These are phyloP conservation scores for Hordeum pubiflorum DNA, from an alignment of 202 grass and related monocot genomes.

Conservation along the genomic window DNA sequence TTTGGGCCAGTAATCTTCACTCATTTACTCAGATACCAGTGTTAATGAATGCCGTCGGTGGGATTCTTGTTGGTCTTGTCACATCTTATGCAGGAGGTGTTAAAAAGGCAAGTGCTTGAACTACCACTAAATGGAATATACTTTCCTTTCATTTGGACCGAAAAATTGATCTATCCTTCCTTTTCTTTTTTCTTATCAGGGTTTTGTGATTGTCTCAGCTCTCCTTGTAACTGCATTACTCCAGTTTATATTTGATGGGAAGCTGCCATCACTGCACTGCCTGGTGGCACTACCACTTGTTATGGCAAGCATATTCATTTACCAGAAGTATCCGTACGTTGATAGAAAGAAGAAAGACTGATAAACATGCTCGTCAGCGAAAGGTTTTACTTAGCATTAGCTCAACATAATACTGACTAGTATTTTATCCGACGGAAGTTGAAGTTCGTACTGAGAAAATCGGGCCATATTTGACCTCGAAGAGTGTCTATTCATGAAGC, in stretches of 20 bases:
- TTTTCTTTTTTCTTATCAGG: conserved; percentile 53
- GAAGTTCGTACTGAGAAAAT: neutral
- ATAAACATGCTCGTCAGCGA: conserved; percentile 15
- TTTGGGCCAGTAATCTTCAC: conserved; percentile 12
- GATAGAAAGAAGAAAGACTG: conserved; percentile 81
- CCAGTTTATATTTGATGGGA: conserved; percentile 80
- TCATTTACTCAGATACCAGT: conserved; percentile 63
- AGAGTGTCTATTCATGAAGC: conserved; percentile 6
- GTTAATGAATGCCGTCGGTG: conserved; percentile 79
- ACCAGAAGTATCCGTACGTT: conserved; percentile 90
- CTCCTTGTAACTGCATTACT: conserved; percentile 84
- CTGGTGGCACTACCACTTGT: conserved; percentile 74
- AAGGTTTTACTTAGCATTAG: conserved; percentile 22
- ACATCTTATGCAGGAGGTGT: conserved; percentile 91
- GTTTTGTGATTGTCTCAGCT: conserved; percentile 93
- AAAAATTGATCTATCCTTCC: conserved; percentile 17
- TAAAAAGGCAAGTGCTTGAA: conserved; percentile 68
- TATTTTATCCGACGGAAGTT: conserved; percentile 6
- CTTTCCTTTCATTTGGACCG: neutral
- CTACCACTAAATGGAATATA: conserved; percentile 15
- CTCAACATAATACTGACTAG: neutral
- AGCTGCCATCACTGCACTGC: conserved; percentile 74
- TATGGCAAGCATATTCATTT: conserved; percentile 86
- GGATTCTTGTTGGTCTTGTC: conserved; percentile 98
- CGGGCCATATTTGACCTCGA: neutral